Conservation (phyloP, 1,139 yeast genomes). For the Diutina neorugosa region DNA sequence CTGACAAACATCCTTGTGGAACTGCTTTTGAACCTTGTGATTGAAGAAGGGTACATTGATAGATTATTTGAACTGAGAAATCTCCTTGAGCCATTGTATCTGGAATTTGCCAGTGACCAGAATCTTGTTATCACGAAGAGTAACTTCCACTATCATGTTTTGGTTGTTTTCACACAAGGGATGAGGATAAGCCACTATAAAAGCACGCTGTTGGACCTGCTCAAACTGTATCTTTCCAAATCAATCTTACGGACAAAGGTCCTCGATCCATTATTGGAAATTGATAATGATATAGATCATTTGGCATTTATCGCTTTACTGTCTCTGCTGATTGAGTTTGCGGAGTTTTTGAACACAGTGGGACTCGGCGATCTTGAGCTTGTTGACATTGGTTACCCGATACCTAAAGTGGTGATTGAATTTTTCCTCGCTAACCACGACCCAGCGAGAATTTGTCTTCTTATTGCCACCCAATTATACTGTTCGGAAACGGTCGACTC, state of each 20-base stretch:
- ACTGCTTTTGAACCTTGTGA: background rate
- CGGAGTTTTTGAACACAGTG: slow-evolving; percentile 30
- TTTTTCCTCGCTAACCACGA: slow-evolving; percentile 32
- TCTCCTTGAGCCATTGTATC: background rate
- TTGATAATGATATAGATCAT: background rate
- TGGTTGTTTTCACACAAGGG: background rate
- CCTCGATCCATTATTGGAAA: background rate
- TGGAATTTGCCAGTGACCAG: background rate
- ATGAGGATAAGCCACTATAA: background rate
- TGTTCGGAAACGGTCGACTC: slow-evolving; percentile 25
- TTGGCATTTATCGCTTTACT: slow-evolving; percentile 1
- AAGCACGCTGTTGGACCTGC: background rate
- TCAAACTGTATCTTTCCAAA: background rate
- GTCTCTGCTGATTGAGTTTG: slow-evolving; percentile 20
- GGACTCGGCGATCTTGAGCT: slow-evolving; percentile 22
- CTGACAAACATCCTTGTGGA: slow-evolving; percentile 1
- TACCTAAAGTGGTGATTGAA: slow-evolving; percentile 39
- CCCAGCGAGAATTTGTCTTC: slow-evolving; percentile 33
- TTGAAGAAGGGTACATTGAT: background rate
- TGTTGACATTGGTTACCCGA: slow-evolving; percentile 19
- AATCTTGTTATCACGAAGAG: background rate
- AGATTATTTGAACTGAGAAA: background rate
- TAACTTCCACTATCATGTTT: background rate
- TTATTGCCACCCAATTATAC: slow-evolving; percentile 44
- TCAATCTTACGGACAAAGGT: background rate